Conservation (phyloP, 192 early-diverging fungal species). For the Geranomyces michiganensis region DNA sequence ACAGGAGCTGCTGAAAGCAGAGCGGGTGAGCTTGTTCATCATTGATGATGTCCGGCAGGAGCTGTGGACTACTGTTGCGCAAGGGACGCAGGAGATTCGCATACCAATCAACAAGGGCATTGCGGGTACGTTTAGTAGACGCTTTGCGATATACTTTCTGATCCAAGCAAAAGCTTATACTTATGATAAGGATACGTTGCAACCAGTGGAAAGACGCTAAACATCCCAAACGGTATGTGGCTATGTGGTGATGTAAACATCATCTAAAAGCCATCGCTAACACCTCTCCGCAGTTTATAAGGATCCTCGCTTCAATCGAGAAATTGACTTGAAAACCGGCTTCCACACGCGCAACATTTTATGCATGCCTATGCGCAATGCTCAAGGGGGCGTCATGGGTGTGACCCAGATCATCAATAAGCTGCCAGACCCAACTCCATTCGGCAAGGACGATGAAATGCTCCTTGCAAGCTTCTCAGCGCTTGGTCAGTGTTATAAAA, state of each 20-base stretch:
- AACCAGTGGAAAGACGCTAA: conserved; percentile 46
- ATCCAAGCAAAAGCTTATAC: neutral
- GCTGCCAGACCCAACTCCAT: conserved; percentile 39
- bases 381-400: conserved; percentile 47
- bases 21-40: conserved; percentile 55
- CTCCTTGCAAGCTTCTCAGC: conserved; percentile 44
- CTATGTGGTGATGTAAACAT: neutral
- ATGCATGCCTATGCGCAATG: conserved; percentile 52
- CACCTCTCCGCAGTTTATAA: conserved; percentile 40
- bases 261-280: neutral
- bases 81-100: conserved; percentile 55
- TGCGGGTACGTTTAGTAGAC: conserved; percentile 30
- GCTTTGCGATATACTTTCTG: neutral
- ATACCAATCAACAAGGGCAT: conserved; percentile 56
- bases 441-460: conserved; percentile 50
- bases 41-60: conserved; percentile 49
- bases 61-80: conserved; percentile 57
- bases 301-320: conserved; percentile 56
- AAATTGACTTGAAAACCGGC: conserved; percentile 54
- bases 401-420: conserved; percentile 60
- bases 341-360: conserved; percentile 58
- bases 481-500: conserved; percentile 44
- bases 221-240: conserved; percentile 53
- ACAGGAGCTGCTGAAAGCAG: conserved; percentile 52
- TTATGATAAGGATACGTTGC: conserved; percentile 47